Evolutionary conservation across 306 rosid species (phyloP).

Genomic region (Malus asiatica): DNA sequence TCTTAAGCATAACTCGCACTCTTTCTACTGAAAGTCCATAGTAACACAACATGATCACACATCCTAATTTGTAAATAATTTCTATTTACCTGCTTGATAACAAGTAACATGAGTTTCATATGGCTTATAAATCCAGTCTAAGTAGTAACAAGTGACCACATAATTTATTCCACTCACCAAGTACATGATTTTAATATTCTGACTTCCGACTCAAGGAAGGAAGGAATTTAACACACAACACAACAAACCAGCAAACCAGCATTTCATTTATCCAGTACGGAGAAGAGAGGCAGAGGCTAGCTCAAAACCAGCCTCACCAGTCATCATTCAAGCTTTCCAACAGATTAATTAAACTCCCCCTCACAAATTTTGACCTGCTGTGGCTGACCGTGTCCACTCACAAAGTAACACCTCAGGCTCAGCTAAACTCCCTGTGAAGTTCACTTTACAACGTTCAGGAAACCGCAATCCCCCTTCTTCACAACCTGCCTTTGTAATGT

Average conservation of each 20-base stretch:
- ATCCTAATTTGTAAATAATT: no score
- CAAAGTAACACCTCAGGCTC: conserved; percentile 52
- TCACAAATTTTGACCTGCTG: not conserved
- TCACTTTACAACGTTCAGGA: conserved; percentile 63
- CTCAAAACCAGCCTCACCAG: no score
- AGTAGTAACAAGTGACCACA: not conserved
- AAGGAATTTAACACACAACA: not conserved
- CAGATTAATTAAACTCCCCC: not conserved
- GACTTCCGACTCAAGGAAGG: not conserved
- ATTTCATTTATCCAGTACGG: not conserved
- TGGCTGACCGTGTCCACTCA: not conserved
- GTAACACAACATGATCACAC: no score
- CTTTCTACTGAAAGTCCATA: no score
- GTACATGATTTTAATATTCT: conserved; percentile 1
- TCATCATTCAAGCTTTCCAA: not conserved
- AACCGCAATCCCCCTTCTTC: conserved; percentile 74
- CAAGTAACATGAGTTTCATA: not conserved
- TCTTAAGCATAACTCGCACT: no score
- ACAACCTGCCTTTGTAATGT: conserved; percentile 60
- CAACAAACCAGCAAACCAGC: not conserved
- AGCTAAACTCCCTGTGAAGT: conserved; percentile 56
- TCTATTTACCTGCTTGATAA: no score
- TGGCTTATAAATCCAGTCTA: not conserved
- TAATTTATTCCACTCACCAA: not conserved
- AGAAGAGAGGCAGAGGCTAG: no score